Base-by-base conservation (phyloP, 257 asterid species). In the Cinchona pubescens region DNA sequence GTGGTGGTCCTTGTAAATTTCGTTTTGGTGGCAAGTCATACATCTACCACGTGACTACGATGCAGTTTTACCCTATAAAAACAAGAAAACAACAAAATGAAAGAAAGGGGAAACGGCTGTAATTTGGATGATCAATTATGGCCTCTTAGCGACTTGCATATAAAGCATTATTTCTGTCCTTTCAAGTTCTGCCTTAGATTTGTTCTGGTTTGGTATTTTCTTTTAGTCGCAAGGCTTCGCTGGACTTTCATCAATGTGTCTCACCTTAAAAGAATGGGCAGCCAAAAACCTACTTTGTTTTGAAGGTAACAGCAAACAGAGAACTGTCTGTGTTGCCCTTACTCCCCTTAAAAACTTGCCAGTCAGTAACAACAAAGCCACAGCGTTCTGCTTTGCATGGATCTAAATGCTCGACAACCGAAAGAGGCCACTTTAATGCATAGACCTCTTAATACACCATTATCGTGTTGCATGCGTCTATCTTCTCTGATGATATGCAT, bases 1-100 rank as follows among this genome's bases (percentile, higher is more conserved):
- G 74, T 30, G 58, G 74, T 30, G 74, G 63, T 49, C 74, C 63
- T 49, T 49, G 38, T 4, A 4, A 32, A 45, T 49, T 38, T 32
- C 74, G 23, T 69, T 49, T 48, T 18, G 18, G 19, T 27, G 18
- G 15, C n/a, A 46, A 48, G 25, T 30, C 61, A 16, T 29, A 29
- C 40, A 48, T 48, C 62, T 46, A 48, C 43, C 21, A 56, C 7
- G 10, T 16, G 16, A 70, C 43, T 16, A 35, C 19, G 5, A 8
- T 38, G 71, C 71, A 23, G 29, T 10, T 66, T 23, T 12, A 40
- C 53, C 48, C 29, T 23, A 15, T n/a, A 56, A 56, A n/a, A 23
- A 3, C 25, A 23, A 3, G 29, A 60, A 12, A 29, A 3, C 15
- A 46, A 46, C 27, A 60, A 60, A 13, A 6, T 21, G 38, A 29